A percentile compares a stretch with the other conserved stretches of the same genome.
These are phyloP conservation scores for Corchorus olitorius DNA, from an alignment of 345 rosid species.

Conservation along the genomic window DNA sequence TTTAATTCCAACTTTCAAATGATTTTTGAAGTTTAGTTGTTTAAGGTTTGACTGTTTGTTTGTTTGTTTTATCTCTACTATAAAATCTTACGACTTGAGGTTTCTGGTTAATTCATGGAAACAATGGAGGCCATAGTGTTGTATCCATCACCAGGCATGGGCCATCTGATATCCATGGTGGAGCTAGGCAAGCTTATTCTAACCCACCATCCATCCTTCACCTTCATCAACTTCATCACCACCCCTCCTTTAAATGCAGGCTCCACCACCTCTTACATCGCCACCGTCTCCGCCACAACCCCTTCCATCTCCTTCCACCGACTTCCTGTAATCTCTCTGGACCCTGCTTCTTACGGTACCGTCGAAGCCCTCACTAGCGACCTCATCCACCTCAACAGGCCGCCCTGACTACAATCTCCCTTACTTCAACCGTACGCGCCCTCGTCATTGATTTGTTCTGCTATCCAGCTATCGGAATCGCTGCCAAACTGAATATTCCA, in stretches of 20 bases:
- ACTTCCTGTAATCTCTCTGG: constrained; percentile 26
- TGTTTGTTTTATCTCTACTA: neutral
- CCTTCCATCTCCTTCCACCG: constrained; percentile 37
- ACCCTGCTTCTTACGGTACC: neutral
- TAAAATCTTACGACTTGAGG: neutral
- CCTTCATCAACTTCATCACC: constrained; percentile 20
- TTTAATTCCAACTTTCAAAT: too few species aligned
- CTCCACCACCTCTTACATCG: constrained; percentile 17
- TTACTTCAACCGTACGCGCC: constrained; percentile 23
- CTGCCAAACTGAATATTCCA: constrained; percentile 26
- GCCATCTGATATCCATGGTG: constrained; percentile 37
- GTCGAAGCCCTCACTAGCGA: constrained; percentile 15
- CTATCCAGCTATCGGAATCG: constrained; percentile 23
- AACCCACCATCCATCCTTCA: constrained; percentile 22
- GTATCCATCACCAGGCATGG: constrained; percentile 31
- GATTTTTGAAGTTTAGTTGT: too few species aligned
- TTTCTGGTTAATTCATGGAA: neutral
- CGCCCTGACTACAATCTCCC: constrained; percentile 20
- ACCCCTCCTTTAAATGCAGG: constrained; percentile 7
- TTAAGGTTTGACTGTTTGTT: too few species aligned
- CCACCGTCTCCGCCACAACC: constrained; percentile 21
- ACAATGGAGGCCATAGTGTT: constrained; percentile 14
- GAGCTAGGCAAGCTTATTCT: constrained; percentile 37
- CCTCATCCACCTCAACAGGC: constrained; percentile 20
- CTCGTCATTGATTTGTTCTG: constrained; percentile 36